Base-by-base conservation (phyloP, 1,139 yeast species). In the Blastobotrys serpentis region DNA sequence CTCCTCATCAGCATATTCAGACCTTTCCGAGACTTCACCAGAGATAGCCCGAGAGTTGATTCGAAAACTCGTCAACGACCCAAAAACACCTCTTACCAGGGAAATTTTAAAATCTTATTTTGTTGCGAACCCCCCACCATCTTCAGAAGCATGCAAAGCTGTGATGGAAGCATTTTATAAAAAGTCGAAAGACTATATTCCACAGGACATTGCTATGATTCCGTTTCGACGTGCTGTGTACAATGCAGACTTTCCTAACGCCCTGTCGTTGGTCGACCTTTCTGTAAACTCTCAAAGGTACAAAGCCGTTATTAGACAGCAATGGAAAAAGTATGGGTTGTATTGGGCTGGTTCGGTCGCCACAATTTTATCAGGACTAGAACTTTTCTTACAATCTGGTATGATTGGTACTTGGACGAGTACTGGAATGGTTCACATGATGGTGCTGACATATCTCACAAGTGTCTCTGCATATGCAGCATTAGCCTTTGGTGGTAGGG, bases 171-270 rank as follows among this genome's bases (percentile, higher is more conserved):
- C 55, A 3, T 63, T 52, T 51, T 57, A 56, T 34, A 47, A 52
- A 11, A 52, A 52, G 22, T 50, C 52, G 32, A 47, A 43, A 2
- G 50, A 40, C 18, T 36, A 52, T 8, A 69, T 84, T 2, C 73
- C 75, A 11, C 70, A 70, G 47, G 67, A 70, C 0, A 63, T 73
- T 2, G 82, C 85, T 1, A 68, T 83, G 66, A 75, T 84, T 19
- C 85, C 90, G 0, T 77, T 85, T 52, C 68, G 92, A 17, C 65
- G 74, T 40, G 73, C 82, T 4, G 66, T 84, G 1, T 82, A 75
- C 66, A 73, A 78, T 53, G 86, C 81, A 1, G 82, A 84, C 49
- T 73, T 83, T 51, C 70, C 73, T 33, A 71, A 71, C 41, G 86
- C 89, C 0, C 66, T 84, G 37, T 73, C 72, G 44, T 63, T 84